Conservation (phyloP, 1,284 basidiomycete species). For the Ceratobasidium sp. region DNA sequence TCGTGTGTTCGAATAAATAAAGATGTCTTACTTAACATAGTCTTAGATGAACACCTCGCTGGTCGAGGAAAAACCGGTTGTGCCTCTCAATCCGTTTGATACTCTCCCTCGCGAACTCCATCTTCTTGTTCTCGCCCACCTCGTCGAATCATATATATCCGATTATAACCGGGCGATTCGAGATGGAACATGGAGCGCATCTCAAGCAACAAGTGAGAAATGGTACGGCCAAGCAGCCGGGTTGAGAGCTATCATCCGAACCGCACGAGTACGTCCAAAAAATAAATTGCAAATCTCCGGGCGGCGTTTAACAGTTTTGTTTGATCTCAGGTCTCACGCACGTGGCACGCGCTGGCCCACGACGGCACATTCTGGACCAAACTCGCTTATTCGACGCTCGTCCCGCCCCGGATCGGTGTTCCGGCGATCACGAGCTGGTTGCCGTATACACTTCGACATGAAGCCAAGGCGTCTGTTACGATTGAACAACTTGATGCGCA, state of each 20-base stretch:
- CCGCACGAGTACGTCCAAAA: constrained; percentile 9
- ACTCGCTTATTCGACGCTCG: constrained; percentile 63
- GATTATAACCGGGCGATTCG: constrained; percentile 31
- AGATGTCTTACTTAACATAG: constrained; percentile 7
- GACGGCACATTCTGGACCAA: constrained; percentile 88
- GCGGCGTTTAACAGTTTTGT: neutral
- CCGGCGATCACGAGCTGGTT: constrained; percentile 15
- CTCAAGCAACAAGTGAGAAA: constrained; percentile 28
- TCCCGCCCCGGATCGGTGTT: constrained; percentile 58
- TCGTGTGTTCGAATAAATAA: neutral
- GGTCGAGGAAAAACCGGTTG: neutral
- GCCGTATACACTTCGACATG: neutral
- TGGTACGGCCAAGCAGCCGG: constrained; percentile 56
- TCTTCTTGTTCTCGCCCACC: constrained; percentile 70
- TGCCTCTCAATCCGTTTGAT: constrained; percentile 52
- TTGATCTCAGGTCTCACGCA: constrained; percentile 77
- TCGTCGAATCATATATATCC: constrained; percentile 57
- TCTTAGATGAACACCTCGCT: neutral
- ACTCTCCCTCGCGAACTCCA: constrained; percentile 80
- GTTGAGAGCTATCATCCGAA: constrained; percentile 43
- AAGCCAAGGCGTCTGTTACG: constrained; percentile 2
- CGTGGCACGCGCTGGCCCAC: constrained; percentile 82
- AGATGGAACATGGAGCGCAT: constrained; percentile 37
- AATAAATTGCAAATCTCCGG: neutral
- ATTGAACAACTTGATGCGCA: neutral